Evolutionary conservation across 1,284 basidiomycete species (phyloP).

Genomic region (Trichosporon sp.): DNA sequence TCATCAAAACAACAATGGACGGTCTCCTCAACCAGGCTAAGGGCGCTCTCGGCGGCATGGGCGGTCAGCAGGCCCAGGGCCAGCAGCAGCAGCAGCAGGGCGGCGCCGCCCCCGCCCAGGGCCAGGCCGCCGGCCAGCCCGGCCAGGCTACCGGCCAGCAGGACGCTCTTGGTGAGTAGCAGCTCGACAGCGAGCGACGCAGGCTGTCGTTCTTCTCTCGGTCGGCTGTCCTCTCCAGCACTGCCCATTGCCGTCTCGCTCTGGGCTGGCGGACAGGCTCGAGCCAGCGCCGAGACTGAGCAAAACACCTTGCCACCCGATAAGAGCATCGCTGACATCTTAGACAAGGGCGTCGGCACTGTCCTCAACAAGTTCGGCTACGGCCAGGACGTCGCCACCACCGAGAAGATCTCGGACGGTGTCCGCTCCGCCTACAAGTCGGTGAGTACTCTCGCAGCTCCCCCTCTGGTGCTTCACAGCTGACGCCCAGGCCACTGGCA

Average conservation of each 20-base stretch:
- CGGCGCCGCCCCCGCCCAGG: background rate
- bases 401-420: constrained; percentile 52
- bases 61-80: background rate
- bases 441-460: constrained; percentile 5
- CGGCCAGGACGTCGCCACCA: constrained; percentile 39
- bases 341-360: constrained; percentile 45
- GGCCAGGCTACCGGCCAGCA: constrained; percentile 33
- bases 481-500: constrained; percentile 33
- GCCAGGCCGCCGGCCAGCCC: constrained; percentile 1
- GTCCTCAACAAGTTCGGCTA: constrained; percentile 41
- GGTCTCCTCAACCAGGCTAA: constrained; percentile 22
- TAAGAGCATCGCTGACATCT: background rate
- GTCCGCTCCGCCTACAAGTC: constrained; percentile 49
- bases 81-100: background rate
- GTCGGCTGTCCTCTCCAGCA: background rate
- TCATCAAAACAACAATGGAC: constrained; percentile 11
- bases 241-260: too few relatives aligned
- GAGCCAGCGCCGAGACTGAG: too few relatives aligned
- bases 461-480: background rate
- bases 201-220: background rate
- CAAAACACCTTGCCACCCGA: background rate
- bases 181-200: background rate
- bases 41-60: constrained; percentile 12
- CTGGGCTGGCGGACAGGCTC: too few relatives aligned
- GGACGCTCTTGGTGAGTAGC: constrained; percentile 44